Percentiles rank a stretch among this genome's conserved stretches.
These are phyloP conservation scores for Scleroderma bovista DNA, from an alignment of 768 basidiomycete genomes.

Conservation along the genomic window DNA sequence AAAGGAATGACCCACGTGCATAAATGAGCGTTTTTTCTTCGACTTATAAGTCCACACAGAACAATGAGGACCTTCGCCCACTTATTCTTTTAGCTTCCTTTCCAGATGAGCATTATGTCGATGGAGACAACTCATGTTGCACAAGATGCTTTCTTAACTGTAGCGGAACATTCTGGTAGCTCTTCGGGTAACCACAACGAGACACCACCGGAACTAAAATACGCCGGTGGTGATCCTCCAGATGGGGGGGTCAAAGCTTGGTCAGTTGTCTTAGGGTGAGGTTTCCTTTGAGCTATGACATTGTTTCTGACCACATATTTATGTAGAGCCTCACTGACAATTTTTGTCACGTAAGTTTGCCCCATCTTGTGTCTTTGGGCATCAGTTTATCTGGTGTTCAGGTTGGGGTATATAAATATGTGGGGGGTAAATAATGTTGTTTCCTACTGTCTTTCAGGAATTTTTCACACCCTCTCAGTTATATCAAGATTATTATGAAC, in stretches of 20 bases:
- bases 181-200: no score
- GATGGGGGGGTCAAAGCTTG: constrained; percentile 27
- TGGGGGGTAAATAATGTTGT: constrained; percentile 56
- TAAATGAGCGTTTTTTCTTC: no score
- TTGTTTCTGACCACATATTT: constrained; percentile 1
- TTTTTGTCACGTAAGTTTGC: constrained; percentile 36
- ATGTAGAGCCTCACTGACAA: no score
- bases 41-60: no score
- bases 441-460: not conserved
- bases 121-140: no score
- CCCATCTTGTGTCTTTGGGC: not conserved
- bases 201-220: constrained; percentile 3
- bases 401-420: constrained; percentile 67
- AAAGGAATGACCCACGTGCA: no score
- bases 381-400: constrained; percentile 9
- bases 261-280: constrained; percentile 26
- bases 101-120: no score
- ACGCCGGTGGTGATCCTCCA: no score
- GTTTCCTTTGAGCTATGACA: not conserved
- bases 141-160: no score
- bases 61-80: no score
- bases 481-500: constrained; percentile 70
- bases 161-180: no score
- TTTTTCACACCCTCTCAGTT: constrained; percentile 34
- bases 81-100: no score